Percentiles rank a stretch among this genome's conserved stretches.
phyloP scores from a whole-genome alignment of 768 basidiomycete species.

The Filobasidium floriforme region DNA sequence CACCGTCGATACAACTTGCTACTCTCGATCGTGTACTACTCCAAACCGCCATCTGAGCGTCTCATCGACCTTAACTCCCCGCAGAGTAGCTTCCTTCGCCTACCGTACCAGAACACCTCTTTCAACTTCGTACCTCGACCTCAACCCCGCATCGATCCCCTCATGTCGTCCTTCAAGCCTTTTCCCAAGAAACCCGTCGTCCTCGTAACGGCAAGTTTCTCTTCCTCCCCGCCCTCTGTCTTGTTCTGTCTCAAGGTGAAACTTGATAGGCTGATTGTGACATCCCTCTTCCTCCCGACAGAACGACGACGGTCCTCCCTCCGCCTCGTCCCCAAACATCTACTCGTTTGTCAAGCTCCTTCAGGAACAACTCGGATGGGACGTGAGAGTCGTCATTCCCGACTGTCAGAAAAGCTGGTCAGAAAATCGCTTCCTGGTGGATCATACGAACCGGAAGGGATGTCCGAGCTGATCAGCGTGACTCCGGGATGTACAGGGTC shows the following conservation, averaged over 20 bases:
- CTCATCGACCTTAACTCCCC: no score
- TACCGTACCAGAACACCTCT: no score
- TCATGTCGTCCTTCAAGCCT: neutral
- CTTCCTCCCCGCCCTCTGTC: neutral
- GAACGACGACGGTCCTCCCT: constrained; percentile 48
- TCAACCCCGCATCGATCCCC: no score
- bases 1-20: no score
- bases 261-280: neutral
- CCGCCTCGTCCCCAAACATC: constrained; percentile 45
- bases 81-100: no score
- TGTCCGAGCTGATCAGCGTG: neutral
- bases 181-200: constrained; percentile 30
- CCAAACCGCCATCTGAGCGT: no score
- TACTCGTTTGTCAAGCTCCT: constrained; percentile 44
- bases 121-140: no score
- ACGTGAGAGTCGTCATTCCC: constrained; percentile 47
- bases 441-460: constrained; percentile 14
- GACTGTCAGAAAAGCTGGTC: constrained; percentile 45
- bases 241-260: neutral
- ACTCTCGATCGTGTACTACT: no score
- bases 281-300: neutral
- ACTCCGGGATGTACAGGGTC: constrained; percentile 28
- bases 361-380: constrained; percentile 37
- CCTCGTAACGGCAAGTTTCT: constrained; percentile 36
- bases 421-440: constrained; percentile 3